Percentiles rank a stretch among this genome's conserved stretches.
phyloP scores from a whole-genome alignment of 495 filamentous ascomycete species.

The Aspergillus kassunensis region DNA sequence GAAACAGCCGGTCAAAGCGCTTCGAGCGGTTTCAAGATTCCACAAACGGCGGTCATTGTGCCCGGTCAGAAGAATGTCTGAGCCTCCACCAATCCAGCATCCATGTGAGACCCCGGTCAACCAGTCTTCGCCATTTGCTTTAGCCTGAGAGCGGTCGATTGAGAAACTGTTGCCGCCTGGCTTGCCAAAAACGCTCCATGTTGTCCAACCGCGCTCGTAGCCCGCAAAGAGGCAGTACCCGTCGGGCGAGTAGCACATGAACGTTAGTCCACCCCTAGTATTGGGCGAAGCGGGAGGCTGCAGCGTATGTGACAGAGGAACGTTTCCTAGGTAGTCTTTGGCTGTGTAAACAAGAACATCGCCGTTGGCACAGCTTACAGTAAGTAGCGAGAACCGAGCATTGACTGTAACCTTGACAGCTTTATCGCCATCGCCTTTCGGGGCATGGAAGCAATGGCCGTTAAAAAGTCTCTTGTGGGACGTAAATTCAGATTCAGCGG shows the following conservation, averaged over 20 bases:
- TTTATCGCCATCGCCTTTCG: conserved; percentile 51
- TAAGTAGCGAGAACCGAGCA: conserved; percentile 88
- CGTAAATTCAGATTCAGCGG: conserved; percentile 31
- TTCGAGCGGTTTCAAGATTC: conserved; percentile 87
- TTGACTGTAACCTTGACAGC: conserved; percentile 81
- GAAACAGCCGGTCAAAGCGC: conserved; percentile 84
- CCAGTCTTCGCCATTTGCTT: conserved; percentile 71
- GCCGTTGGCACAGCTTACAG: conserved; percentile 79
- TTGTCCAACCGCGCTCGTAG: conserved; percentile 89
- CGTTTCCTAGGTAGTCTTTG: conserved; percentile 88
- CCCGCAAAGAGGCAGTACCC: conserved; percentile 95
- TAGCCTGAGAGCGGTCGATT: conserved; percentile 58
- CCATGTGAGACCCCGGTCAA: conserved; percentile 68
- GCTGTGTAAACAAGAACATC: conserved; percentile 82
- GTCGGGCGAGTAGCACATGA: conserved; percentile 86
- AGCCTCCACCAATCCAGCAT: conserved; percentile 83
- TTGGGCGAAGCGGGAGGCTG: conserved; percentile 57
- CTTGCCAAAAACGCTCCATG: conserved; percentile 97
- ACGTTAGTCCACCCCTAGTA: conserved; percentile 65
- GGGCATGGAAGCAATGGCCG: conserved; percentile 85
- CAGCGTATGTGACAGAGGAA: conserved; percentile 82
- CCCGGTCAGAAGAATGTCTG: conserved; percentile 72
- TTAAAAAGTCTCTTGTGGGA: conserved; percentile 69
- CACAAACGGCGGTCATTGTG: conserved; percentile 72
- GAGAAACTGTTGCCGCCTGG: conserved; percentile 75